These are phyloP conservation scores for Beauveria medogensis DNA, from an alignment of 2,329 filamentous ascomycete species.

Conservation along the genomic window DNA sequence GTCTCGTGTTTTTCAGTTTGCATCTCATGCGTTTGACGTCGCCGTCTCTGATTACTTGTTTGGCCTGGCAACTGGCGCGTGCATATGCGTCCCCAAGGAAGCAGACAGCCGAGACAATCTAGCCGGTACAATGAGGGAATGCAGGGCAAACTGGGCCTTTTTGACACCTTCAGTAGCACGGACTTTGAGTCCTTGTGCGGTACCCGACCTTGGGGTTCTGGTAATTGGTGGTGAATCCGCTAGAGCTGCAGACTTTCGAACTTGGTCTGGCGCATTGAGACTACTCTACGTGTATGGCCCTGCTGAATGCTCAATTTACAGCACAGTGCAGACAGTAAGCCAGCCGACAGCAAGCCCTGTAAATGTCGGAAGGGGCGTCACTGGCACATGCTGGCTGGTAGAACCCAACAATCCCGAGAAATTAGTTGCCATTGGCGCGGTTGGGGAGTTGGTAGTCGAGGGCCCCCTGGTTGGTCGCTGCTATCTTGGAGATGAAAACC, in stretches of 20 bases:
- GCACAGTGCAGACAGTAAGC: neutral
- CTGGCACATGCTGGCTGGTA: slow-evolving; percentile 9
- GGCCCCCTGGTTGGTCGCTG: slow-evolving; percentile 2
- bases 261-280: neutral
- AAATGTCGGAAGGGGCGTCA: neutral
- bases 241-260: neutral
- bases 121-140: neutral
- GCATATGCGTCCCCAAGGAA: neutral
- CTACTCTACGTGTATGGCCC: neutral
- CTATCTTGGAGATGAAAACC: neutral
- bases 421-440: slow-evolving; percentile 5
- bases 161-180: neutral
- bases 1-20: neutral
- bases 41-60: neutral
- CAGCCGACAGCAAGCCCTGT: neutral
- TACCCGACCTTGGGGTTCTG: neutral
- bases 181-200: neutral
- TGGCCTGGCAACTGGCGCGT: neutral
- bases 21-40: neutral
- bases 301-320: neutral
- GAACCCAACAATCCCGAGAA: neutral
- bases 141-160: neutral
- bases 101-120: neutral
- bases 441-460: slow-evolving; percentile 10
- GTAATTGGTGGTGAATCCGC: neutral